Percentiles rank a stretch among this genome's conserved stretches.
Conservation (phyloP, 306 rosid species). For the Carpinus viminea region DNA sequence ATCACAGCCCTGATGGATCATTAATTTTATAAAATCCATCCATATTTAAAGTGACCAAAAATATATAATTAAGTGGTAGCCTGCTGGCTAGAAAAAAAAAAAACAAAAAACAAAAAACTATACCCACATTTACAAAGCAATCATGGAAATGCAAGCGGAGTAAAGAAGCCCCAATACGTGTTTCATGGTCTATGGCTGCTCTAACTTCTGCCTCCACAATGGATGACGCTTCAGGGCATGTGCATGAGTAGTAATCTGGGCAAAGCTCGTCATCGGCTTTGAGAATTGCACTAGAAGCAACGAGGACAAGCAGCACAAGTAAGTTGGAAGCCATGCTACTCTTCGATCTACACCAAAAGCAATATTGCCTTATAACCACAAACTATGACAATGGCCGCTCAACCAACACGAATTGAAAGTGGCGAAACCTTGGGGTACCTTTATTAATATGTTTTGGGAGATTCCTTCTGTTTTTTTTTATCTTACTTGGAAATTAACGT, state of each 20-base stretch:
- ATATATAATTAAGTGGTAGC: neutral
- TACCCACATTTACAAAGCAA: conserved; percentile 65
- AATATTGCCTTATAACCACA: conserved; percentile 3
- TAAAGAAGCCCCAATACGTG: conserved; percentile 58
- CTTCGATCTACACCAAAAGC: neutral
- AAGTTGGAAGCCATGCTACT: conserved; percentile 40
- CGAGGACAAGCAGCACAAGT: conserved; percentile 35
- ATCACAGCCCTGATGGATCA: conserved; percentile 68
- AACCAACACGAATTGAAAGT: too few species aligned
- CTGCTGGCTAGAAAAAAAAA: conserved; percentile 15
- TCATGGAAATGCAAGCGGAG: conserved; percentile 70
- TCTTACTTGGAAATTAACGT: neutral
- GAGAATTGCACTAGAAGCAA: conserved; percentile 18
- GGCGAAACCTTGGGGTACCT: neutral
- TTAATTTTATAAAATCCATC: too few species aligned
- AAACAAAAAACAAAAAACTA: too few species aligned
- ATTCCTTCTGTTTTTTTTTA: too few species aligned
- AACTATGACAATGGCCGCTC: neutral
- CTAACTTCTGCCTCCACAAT: conserved; percentile 41
- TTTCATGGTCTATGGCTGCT: conserved; percentile 39
- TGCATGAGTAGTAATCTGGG: conserved; percentile 32
- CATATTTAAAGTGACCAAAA: neutral
- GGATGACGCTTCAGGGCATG: conserved; percentile 44
- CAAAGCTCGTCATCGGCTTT: conserved; percentile 29
- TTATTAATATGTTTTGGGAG: too few species aligned